Evolutionary conservation across 192 early-diverging fungal species (phyloP).

Genomic region (Umbelopsis isabellina): DNA sequence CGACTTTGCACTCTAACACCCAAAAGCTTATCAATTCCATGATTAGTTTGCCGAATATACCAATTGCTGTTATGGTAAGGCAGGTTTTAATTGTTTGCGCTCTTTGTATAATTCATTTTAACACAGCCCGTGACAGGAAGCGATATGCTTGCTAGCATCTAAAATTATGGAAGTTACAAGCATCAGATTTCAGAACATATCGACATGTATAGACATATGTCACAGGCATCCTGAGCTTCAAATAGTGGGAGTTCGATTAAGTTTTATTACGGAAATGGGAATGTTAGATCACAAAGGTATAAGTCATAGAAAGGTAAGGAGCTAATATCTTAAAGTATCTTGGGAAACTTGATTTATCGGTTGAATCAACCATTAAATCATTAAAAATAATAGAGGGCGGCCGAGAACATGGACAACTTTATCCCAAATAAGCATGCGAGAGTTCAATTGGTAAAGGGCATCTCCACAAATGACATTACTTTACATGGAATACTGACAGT

Average conservation of each 20-base stretch:
- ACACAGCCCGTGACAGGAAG: neutral
- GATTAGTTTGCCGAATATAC: neutral
- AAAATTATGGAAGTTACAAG: conserved; percentile 6
- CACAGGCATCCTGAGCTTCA: neutral
- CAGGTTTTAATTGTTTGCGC: neutral
- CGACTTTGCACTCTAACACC: neutral
- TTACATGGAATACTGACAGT: too few species aligned
- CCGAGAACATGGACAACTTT: too few species aligned
- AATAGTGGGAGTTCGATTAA: neutral
- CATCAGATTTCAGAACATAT: neutral
- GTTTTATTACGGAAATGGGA: neutral
- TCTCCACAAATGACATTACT: too few species aligned
- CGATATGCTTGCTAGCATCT: neutral
- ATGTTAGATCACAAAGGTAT: neutral
- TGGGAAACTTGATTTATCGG: too few species aligned
- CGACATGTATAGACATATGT: neutral
- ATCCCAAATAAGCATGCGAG: too few species aligned
- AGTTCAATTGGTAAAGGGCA: too few species aligned
- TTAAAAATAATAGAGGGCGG: too few species aligned
- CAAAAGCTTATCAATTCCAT: neutral
- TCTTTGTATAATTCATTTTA: neutral
- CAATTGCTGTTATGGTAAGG: neutral
- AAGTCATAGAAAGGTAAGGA: neutral
- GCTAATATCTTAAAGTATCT: too few species aligned
- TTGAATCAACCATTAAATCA: too few species aligned